Evolutionary conservation across 2,329 filamentous ascomycete genomes (phyloP).

Genomic region (Alternaria novae-zelandiae): DNA sequence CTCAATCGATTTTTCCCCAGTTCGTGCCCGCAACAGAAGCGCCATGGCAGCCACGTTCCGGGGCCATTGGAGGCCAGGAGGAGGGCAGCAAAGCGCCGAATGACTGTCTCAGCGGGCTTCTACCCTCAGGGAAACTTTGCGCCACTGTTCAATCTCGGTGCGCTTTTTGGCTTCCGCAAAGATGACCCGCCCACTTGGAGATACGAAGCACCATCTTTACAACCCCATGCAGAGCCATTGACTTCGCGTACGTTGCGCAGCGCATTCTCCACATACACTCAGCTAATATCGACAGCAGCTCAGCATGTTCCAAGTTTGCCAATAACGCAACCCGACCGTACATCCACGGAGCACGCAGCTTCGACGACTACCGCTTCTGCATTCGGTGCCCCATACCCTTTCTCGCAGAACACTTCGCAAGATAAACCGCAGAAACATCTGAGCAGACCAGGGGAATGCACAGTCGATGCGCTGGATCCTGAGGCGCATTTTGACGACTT

Average conservation of each 20-base stretch:
- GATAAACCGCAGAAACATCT: neutral
- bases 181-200: conserved; percentile 34
- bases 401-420: conserved; percentile 1
- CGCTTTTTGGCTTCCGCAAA: conserved; percentile 36
- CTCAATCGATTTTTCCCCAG: conserved; percentile 60
- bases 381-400: conserved; percentile 2
- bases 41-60: conserved; percentile 66
- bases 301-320: neutral
- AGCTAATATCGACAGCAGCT: conserved; percentile 7
- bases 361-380: neutral
- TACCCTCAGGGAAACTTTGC: conserved; percentile 33
- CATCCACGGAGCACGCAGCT: neutral
- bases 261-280: neutral
- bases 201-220: conserved; percentile 44
- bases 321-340: neutral
- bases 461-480: neutral
- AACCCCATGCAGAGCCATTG: conserved; percentile 14
- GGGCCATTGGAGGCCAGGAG: conserved; percentile 68
- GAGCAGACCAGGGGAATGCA: neutral
- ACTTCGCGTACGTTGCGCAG: conserved; percentile 25
- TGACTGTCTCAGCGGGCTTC: conserved; percentile 55
- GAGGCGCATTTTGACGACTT: conserved; percentile 17
- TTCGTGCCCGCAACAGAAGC: conserved; percentile 53
- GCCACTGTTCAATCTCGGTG: conserved; percentile 34
- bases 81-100: conserved; percentile 62